Base-by-base conservation (phyloP, 1,284 basidiomycete genomes). In the Ceratobasidium sp. region DNA sequence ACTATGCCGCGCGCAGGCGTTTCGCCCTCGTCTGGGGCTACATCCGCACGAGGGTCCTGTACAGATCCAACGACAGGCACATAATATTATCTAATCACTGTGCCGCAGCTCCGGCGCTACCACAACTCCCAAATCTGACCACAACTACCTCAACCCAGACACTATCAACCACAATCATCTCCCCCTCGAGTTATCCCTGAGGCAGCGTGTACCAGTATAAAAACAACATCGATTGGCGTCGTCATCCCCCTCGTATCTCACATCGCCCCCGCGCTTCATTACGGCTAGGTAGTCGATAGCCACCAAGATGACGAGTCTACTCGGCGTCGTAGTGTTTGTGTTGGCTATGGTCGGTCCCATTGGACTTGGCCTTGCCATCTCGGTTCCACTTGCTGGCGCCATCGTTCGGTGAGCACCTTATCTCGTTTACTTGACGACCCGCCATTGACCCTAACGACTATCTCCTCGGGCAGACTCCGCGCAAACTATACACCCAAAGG, bases 401-500 rank as follows among this genome's bases (percentile, higher is more conserved):
- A 76, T 84, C 51, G 79, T 83, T 37, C 77, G 78, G 68, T 71
- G 8, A 41, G 76, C 37, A n/a, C 54, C 19, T 46, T 19, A 48
- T 43, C 46, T 29, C 39, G 19, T 56, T 14, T 22, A 61, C 19
- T 31, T 16, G 39, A 39, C 8, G 14, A 37, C 14, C 22, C 37
- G 27, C 13, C 6, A 22, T n/a, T 13, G 27, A 4, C 27, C 34
- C 76, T 46, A 46, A 46, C 43, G n/a, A 46, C 43, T 14, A 46
- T 14, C 13, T 14, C 43, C 14, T n/a, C n/a, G 53, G 37, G 46
- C 41, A 71, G 83, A 34, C 78, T 84, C 56, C 78, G 84, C 63
- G 83, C 83, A 37, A 84, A 85, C 77, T 85, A 84, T 76, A 84
- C 83, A 61, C 84, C 83, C 7, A 79, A 81, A 74, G 92, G 92